Conservation (phyloP, 2,329 filamentous ascomycete species). For the Botrytis aclada region DNA sequence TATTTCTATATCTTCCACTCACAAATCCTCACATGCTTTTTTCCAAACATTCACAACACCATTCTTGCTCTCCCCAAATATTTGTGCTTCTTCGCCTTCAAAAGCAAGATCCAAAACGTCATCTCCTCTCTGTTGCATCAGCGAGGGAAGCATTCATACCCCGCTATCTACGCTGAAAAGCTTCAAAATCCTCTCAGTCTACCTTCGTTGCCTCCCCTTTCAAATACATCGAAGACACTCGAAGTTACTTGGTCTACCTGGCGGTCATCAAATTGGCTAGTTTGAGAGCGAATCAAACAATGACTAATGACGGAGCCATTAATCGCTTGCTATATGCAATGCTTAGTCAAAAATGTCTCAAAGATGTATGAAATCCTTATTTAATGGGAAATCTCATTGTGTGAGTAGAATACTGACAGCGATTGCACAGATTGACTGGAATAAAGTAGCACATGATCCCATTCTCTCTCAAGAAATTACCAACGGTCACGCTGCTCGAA, state of each 20-base stretch:
- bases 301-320: slow-evolving; percentile 48
- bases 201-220: background rate
- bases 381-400: background rate
- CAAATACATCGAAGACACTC: slow-evolving; percentile 5
- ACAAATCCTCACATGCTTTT: slow-evolving; percentile 23
- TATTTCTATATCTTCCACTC: slow-evolving; percentile 8
- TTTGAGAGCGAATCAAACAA: slow-evolving; percentile 39
- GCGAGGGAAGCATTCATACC: background rate
- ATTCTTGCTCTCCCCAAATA: slow-evolving; percentile 6
- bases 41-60: slow-evolving; percentile 27
- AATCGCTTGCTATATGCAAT: slow-evolving; percentile 54
- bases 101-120: background rate
- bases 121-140: background rate
- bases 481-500: slow-evolving; percentile 55
- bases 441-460: slow-evolving; percentile 45
- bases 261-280: slow-evolving; percentile 31
- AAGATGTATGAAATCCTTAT: slow-evolving; percentile 41
- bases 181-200: background rate
- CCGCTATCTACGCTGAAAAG: background rate
- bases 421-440: slow-evolving; percentile 50
- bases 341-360: slow-evolving; percentile 53
- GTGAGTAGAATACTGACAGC: background rate
- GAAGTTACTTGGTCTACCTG: background rate
- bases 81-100: slow-evolving; percentile 14
- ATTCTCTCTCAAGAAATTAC: slow-evolving; percentile 45